phyloP scores from a whole-genome alignment of 129 eudicot genomes.

The Flaveria bidentis region DNA sequence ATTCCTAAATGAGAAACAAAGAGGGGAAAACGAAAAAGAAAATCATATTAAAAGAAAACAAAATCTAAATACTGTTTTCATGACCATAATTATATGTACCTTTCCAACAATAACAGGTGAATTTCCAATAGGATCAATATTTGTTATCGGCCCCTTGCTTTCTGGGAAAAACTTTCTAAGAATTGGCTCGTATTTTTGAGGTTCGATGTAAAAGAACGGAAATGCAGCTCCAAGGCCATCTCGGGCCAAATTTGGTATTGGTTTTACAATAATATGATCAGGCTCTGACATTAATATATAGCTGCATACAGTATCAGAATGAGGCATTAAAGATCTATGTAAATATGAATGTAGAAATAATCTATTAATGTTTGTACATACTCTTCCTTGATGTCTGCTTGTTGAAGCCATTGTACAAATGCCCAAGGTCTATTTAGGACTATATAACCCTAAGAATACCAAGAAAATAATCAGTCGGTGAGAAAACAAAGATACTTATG shows the following conservation, averaged over 20 bases:
- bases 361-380: slow-evolving; percentile 42
- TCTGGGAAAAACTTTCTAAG: slow-evolving; percentile 86
- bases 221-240: slow-evolving; percentile 96
- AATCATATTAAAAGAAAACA: neutral
- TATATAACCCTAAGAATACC: slow-evolving; percentile 76
- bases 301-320: slow-evolving; percentile 46
- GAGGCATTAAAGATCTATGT: neutral
- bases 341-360: neutral
- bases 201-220: slow-evolving; percentile 96
- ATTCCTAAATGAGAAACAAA: slow-evolving; percentile 47
- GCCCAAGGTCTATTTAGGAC: slow-evolving; percentile 99
- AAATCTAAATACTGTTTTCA: neutral
- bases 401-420: slow-evolving; percentile 97
- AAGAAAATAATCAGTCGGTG: slow-evolving; percentile 8
- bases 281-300: slow-evolving; percentile 99
- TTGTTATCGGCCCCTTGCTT: slow-evolving; percentile 86
- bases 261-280: slow-evolving; percentile 91
- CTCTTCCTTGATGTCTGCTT: slow-evolving; percentile 95
- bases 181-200: slow-evolving; percentile 71
- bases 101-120: slow-evolving; percentile 96
- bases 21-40: neutral
- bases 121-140: slow-evolving; percentile 96
- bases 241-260: slow-evolving; percentile 88
- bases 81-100: slow-evolving; percentile 41
- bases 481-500: neutral